Base-by-base conservation (phyloP, 108 stramenopile species). In the Seminavis robusta region DNA sequence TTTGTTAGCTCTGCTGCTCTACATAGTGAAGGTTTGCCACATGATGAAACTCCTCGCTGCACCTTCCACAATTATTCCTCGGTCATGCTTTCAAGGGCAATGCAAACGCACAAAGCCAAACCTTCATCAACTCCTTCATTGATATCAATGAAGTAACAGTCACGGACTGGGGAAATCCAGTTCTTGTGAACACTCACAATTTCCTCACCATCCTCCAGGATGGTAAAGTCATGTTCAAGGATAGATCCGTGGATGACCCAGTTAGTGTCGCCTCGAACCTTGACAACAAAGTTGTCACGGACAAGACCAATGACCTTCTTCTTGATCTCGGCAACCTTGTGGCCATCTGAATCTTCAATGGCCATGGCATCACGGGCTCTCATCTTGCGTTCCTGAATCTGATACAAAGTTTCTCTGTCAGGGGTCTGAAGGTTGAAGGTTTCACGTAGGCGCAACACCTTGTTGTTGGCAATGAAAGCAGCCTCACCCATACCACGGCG, bases 81-180 rank as follows among this genome's bases (percentile, higher is more conserved):
- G 28, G 27, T 49, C 48, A 49, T 29, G 28, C 30, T 19, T 49
- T 49, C 48, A 27, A 49, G 48, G 15, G 30, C 48, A 17, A 49
- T 49, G 28, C 29, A 28, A n/a, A 49, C 48, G 30, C 6, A 32
- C 48, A 49, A 49, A 4, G 48, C 48, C 48, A 49, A 15, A 30
- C 25, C 27, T 19, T 32, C 48, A 30, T 49, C 48, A 15, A 32
- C 48, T 19, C 30, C 32, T 1, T 27, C 48, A 17, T 30, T 23
- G 48, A 49, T 30, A n/a, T 49, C 48, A n/a, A 49, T 49, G 28
- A 49, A 49, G 48, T 49, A 49, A 27, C 48, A 49, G 13, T 49
- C 48, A 0, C 28, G 25, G 29, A 49, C 32, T 1, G 48, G 48
- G 11, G 48, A 19, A 27, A 49, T 49, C 48, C 48, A 49, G 25